A percentile compares a stretch with the other conserved stretches of the same genome.
Evolutionary conservation across 2,329 filamentous ascomycete species (phyloP).

Genomic region (Diaporthe helianthi): DNA sequence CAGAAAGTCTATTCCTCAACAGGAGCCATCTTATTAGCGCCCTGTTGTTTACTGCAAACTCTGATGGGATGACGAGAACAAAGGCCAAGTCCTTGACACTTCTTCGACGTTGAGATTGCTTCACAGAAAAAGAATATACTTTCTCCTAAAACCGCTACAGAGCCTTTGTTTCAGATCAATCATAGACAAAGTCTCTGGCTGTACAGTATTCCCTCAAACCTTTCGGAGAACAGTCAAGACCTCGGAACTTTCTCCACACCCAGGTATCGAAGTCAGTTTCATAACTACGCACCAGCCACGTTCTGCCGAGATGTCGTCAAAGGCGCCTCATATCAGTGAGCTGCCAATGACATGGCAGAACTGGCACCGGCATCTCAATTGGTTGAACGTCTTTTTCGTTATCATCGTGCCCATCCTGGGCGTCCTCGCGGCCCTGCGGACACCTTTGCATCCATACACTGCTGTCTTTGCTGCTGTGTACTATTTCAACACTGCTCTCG

Average conservation of each 20-base stretch:
- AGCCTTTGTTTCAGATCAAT: not conserved
- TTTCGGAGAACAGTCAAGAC: not conserved
- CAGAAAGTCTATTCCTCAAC: not conserved
- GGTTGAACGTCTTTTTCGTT: conserved; percentile 86
- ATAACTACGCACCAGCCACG: not conserved
- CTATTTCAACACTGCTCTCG: conserved; percentile 84
- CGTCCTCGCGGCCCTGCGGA: conserved; percentile 77
- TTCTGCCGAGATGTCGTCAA: conserved; percentile 35
- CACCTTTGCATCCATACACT: conserved; percentile 75
- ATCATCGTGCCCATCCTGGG: conserved; percentile 78
- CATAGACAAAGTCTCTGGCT: not conserved
- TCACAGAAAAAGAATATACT: not conserved
- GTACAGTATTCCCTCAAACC: not conserved
- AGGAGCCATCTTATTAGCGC: not conserved
- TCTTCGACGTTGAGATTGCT: conserved; percentile 9
- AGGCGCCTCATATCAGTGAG: conserved; percentile 88
- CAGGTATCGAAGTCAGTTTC: not conserved
- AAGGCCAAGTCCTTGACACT: not conserved
- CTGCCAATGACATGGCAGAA: conserved; percentile 80
- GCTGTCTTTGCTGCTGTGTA: conserved; percentile 76
- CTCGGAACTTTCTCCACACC: not conserved
- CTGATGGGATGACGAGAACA: not conserved
- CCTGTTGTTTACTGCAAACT: not conserved
- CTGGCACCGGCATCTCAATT: conserved; percentile 94
- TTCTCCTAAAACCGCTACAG: not conserved